These are phyloP conservation scores for Crithidia brevicula DNA, from an alignment of 208 protist genomes.

Conservation along the genomic window DNA sequence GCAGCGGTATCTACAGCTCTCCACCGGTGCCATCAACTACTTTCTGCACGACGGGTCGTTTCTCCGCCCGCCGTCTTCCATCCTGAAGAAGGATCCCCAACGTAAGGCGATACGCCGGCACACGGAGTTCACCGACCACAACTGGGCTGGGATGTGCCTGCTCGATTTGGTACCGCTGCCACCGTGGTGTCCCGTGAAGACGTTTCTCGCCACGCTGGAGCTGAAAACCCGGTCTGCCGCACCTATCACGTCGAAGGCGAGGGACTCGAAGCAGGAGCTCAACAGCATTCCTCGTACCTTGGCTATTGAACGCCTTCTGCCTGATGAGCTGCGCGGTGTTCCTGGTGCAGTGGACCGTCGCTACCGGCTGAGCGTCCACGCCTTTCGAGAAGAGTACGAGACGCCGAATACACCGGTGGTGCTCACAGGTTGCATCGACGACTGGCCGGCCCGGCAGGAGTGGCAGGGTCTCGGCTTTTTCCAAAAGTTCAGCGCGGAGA, in stretches of 20 bases:
- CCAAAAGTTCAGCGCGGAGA: conserved; percentile 1
- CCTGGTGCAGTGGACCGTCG: conserved; percentile 30
- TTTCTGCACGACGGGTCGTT: conserved; percentile 12
- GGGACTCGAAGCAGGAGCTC: no score
- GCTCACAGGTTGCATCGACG: conserved; percentile 42
- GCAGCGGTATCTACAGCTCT: conserved; percentile 16
- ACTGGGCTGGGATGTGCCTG: conserved; percentile 25
- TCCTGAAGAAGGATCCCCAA: conserved; percentile 5
- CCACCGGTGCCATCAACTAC: conserved; percentile 32
- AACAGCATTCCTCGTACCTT: no score
- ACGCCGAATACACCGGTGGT: conserved; percentile 37
- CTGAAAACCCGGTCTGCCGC: neutral
- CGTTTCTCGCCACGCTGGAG: conserved; percentile 17
- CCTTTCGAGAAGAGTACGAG: conserved; percentile 39
- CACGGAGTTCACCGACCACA: conserved; percentile 21
- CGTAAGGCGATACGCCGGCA: neutral
- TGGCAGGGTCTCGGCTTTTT: conserved; percentile 28
- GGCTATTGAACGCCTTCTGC: no score
- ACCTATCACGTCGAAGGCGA: no score
- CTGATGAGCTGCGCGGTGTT: conserved; percentile 27
- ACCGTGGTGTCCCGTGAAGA: conserved; percentile 11
- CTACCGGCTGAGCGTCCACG: conserved; percentile 18
- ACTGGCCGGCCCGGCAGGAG: conserved; percentile 27
- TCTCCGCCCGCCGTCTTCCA: conserved; percentile 16
- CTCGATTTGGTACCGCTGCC: conserved; percentile 34